phyloP scores from a whole-genome alignment of 2,329 filamentous ascomycete species.

The Rutstroemia sp. region DNA sequence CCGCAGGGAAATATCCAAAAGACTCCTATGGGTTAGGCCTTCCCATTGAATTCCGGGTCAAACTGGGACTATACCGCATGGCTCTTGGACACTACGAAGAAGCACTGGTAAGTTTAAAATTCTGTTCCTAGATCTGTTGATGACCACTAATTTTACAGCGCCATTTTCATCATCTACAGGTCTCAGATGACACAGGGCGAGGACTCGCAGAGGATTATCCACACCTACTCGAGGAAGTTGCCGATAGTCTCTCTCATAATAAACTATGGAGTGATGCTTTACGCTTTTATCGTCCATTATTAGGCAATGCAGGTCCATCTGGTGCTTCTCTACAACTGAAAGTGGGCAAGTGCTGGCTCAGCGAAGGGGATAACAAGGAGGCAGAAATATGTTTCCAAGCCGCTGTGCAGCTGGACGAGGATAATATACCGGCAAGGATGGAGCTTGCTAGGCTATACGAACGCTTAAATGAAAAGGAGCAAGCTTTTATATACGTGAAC shows the following conservation, averaged over 20 bases:
- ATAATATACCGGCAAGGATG: constrained; percentile 68
- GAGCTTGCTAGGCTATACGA: constrained; percentile 83
- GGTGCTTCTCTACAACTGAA: constrained; percentile 36
- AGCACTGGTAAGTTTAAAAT: constrained; percentile 53
- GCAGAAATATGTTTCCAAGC: constrained; percentile 73
- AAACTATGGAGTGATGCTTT: constrained; percentile 47
- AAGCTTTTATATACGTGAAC: constrained; percentile 69
- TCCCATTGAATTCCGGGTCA: constrained; percentile 75
- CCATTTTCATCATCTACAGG: constrained; percentile 65
- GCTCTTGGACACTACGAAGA: constrained; percentile 62
- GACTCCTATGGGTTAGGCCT: constrained; percentile 64
- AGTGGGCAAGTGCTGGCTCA: constrained; percentile 59
- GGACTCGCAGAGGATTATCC: constrained; percentile 56
- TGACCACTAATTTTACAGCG: constrained; percentile 33
- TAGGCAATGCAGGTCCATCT: constrained; percentile 39
- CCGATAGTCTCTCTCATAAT: constrained; percentile 47
- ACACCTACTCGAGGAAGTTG: constrained; percentile 71
- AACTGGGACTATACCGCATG: constrained; percentile 77
- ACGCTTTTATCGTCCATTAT: constrained; percentile 49
- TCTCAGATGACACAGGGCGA: constrained; percentile 43
- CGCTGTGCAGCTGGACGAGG: constrained; percentile 63
- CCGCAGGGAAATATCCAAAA: constrained; percentile 42
- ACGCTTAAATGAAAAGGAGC: constrained; percentile 61
- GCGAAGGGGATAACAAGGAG: constrained; percentile 53
- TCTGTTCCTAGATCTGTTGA: constrained; percentile 7